Evolutionary conservation across 768 basidiomycete genomes (phyloP), one percentile per base, ranked within the genome.

Genomic region (Podaxis sp.): DNA sequence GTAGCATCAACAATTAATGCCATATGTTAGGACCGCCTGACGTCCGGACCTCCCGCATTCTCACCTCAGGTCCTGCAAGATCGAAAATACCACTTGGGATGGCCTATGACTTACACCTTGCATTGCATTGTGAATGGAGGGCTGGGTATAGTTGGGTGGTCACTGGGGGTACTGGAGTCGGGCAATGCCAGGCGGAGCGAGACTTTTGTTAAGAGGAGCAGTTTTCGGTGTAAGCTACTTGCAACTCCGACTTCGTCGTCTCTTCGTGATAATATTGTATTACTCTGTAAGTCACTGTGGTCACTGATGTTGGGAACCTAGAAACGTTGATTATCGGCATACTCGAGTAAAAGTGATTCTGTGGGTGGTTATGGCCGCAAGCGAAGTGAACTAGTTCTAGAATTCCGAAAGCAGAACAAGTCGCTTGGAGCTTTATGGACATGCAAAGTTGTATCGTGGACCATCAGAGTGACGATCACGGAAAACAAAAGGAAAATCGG

Each of bases 141-240:
- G 20, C 44, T 46, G 28, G 26, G 49, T 22, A 30, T 51, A n/a
- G 24, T n/a, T 17, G 17, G 11, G 49, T 33, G 8, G 24, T n/a
- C 38, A 40, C 37, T 60, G 36, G 17, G 49, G 58, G 37, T 50
- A 38, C n/a, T 36, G 26, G 49, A 17, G 33, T 51, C 36, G 58
- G 58, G 17, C 51, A 59, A 22, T 59, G 33, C 37, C 20, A 60
- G 58, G 58, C 58, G 58, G 49, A 20, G 49, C 26, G 58, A n/a
- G n/a, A 13, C 22, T 36, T 33, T 58, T 58, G 44, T 51, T 58
- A 60, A 51, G 58, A 60, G 58, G 58, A 60, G 58, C 58, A 60
- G 44, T 58, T 51, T 50, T 11, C 36, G 22, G 11, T 40, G 48
- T 37, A 38, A 50, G 3, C 11, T 24, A n/a, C n/a, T 24, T 28